Conservation (phyloP, 2,329 filamentous ascomycete genomes). For the Lasiodiplodia hormozganensis region DNA sequence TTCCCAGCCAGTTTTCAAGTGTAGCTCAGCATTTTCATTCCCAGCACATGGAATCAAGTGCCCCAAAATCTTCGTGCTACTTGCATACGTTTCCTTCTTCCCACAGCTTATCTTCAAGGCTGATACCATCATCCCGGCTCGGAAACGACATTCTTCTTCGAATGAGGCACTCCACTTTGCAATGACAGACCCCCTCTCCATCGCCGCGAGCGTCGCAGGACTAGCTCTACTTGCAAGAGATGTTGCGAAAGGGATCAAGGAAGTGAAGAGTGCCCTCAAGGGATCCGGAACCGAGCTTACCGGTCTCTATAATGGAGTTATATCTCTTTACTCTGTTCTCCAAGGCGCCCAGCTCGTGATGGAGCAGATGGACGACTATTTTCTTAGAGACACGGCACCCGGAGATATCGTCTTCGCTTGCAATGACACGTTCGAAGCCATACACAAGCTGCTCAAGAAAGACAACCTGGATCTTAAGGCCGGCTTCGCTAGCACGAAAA, state of each 20-base stretch:
- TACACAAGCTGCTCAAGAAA: not conserved
- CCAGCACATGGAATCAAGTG: too few relatives aligned
- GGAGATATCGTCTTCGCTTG: not conserved
- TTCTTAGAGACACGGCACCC: not conserved
- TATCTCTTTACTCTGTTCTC: not conserved
- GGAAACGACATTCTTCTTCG: not conserved
- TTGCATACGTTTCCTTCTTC: not conserved
- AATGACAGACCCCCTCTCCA: conserved; percentile 14
- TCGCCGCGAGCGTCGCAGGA: conserved; percentile 3
- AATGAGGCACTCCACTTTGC: not conserved
- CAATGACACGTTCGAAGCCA: not conserved
- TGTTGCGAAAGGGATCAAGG: conserved; percentile 6
- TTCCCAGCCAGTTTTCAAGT: too few relatives aligned
- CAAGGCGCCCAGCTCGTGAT: conserved; percentile 3
- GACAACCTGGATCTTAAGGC: not conserved
- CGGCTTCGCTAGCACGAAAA: not conserved
- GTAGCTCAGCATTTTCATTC: too few relatives aligned
- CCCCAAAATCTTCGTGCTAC: too few relatives aligned
- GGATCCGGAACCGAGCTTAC: not conserved
- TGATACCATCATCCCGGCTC: not conserved
- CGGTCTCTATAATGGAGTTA: not conserved
- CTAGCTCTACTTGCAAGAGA: conserved; percentile 3
- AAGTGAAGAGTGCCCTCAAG: not conserved
- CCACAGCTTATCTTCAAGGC: not conserved
- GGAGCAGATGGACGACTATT: conserved; percentile 3